These are phyloP conservation scores for Ophiostoma himal-ulmi DNA, from an alignment of 2,329 filamentous ascomycete species.

Conservation along the genomic window DNA sequence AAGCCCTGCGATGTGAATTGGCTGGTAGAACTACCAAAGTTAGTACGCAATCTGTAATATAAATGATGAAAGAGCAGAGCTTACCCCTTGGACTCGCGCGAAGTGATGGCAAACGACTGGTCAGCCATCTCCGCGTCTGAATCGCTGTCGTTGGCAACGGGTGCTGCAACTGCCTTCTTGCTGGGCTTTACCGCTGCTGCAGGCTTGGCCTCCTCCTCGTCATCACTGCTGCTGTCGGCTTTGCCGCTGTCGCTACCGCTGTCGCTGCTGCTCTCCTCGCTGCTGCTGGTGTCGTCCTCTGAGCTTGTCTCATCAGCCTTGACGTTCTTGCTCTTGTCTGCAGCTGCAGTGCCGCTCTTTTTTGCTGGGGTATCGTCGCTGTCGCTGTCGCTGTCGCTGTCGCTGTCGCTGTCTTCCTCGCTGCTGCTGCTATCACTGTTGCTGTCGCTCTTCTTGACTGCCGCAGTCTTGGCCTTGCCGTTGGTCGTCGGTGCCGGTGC, in stretches of 20 bases:
- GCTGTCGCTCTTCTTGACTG: conserved; percentile 9
- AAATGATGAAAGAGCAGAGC: neutral
- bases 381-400: neutral
- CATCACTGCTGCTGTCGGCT: conserved; percentile 10
- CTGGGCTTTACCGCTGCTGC: neutral
- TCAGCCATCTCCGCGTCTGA: conserved; percentile 30
- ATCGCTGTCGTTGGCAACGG: neutral
- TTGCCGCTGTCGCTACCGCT: conserved; percentile 18
- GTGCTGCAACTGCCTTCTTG: neutral
- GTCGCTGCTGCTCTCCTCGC: conserved; percentile 23
- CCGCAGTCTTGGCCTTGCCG: neutral
- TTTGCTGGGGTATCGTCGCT: conserved; percentile 19
- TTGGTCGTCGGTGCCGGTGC: conserved; percentile 12
- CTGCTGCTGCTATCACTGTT: conserved; percentile 14
- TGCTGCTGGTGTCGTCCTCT: conserved; percentile 18
- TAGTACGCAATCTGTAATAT: neutral
- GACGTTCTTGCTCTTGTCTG: neutral
- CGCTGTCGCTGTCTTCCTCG: neutral
- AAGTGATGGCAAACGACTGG: conserved; percentile 34
- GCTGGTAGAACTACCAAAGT: conserved; percentile 27
- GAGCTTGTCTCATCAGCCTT: neutral
- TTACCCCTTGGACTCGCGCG: conserved; percentile 11
- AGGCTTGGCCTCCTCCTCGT: conserved; percentile 14
- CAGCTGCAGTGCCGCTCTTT: conserved; percentile 22
- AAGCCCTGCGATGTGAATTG: conserved; percentile 49